A percentile compares a stretch with the other conserved stretches of the same genome.
These are phyloP conservation scores for Mentha longifolia DNA, from an alignment of 257 asterid species.

Conservation along the genomic window DNA sequence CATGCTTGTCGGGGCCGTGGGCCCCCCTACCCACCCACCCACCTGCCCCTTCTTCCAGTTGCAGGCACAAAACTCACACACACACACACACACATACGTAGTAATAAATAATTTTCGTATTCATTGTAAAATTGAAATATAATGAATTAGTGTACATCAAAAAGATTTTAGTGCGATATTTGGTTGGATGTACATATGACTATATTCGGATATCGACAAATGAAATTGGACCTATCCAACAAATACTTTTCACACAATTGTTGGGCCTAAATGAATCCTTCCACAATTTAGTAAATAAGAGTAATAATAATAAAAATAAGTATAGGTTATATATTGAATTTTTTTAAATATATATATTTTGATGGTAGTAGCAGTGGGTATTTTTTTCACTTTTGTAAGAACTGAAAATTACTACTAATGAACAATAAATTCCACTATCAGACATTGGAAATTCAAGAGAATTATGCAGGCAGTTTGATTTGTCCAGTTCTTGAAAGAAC, in stretches of 20 bases:
- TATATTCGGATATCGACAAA: background rate
- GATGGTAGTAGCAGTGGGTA: too few species aligned
- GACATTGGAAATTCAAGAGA: constrained; percentile 27
- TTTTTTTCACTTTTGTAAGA: background rate
- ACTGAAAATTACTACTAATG: background rate
- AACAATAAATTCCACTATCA: constrained; percentile 11
- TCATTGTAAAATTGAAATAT: background rate
- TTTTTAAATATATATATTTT: too few species aligned
- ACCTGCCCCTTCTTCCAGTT: background rate
- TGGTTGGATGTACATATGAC: background rate
- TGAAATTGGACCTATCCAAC: background rate
- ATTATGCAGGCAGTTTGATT: constrained; percentile 15
- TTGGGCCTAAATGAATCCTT: constrained; percentile 17
- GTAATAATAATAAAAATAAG: too few species aligned
- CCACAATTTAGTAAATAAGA: background rate
- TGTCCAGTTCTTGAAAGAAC: constrained; percentile 5
- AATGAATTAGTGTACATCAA: background rate
- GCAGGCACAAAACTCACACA: background rate
- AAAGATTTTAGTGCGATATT: background rate
- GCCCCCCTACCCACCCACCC: constrained; percentile 21
- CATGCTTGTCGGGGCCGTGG: constrained; percentile 42
- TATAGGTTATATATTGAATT: too few species aligned
- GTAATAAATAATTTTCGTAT: background rate
- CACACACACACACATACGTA: background rate
- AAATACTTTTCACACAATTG: background rate